Conservation (phyloP, 257 asterid genomes). For the Jacaranda copaia region DNA sequence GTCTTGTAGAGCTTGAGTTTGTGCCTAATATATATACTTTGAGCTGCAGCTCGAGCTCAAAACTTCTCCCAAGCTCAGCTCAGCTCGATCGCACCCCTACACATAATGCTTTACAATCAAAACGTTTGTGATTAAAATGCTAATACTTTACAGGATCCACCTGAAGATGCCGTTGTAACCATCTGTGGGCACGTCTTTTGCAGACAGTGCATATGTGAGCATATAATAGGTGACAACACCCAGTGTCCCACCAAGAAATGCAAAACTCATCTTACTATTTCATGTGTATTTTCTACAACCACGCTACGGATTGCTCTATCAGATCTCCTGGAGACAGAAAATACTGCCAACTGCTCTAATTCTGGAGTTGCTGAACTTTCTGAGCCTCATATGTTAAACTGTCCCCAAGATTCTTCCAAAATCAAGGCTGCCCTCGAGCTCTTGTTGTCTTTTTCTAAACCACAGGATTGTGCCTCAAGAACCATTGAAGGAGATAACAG, state of each 20-base stretch:
- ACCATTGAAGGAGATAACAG: slow-evolving; percentile 24
- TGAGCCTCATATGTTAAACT: slow-evolving; percentile 44
- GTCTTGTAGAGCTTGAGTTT: too few species aligned
- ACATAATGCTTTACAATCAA: too few species aligned
- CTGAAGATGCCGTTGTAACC: slow-evolving; percentile 94
- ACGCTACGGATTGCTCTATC: slow-evolving; percentile 66
- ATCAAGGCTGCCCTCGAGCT: slow-evolving; percentile 85
- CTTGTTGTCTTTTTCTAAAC: slow-evolving; percentile 64
- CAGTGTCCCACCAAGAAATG: slow-evolving; percentile 85
- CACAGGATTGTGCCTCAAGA: slow-evolving; percentile 38
- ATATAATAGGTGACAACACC: slow-evolving; percentile 76
- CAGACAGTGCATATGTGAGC: slow-evolving; percentile 93
- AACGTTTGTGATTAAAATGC: slow-evolving; percentile 24
- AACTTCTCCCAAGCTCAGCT: too few species aligned
- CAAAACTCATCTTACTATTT: slow-evolving; percentile 62
- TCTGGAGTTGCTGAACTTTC: slow-evolving; percentile 48
- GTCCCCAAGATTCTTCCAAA: slow-evolving; percentile 81
- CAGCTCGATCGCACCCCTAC: too few species aligned
- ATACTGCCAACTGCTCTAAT: slow-evolving; percentile 43
- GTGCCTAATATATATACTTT: too few species aligned
- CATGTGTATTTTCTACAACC: slow-evolving; percentile 65
- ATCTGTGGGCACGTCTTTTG: slow-evolving; percentile 93
- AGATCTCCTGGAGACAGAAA: slow-evolving; percentile 48
- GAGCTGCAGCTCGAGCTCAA: too few species aligned
- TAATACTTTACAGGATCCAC: slow-evolving; percentile 74